phyloP scores from a whole-genome alignment of 2,329 filamentous ascomycete genomes.

The Xylariales sp. region DNA sequence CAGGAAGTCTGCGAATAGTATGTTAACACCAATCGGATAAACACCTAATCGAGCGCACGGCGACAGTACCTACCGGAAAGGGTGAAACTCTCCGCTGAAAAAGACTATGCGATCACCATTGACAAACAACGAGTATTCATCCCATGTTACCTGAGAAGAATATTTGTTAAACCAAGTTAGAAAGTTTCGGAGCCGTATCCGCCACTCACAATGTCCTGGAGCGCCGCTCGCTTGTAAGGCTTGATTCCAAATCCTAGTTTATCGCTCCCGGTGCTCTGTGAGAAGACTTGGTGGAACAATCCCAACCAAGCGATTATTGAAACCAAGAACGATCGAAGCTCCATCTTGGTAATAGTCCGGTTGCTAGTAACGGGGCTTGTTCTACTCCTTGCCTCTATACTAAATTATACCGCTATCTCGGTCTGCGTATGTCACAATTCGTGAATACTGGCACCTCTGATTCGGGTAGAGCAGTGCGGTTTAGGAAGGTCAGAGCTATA shows the following conservation, averaged over 20 bases:
- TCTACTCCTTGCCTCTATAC: no score
- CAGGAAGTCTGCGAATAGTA: conserved; percentile 26
- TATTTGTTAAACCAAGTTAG: not conserved
- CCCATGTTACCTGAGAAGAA: conserved; percentile 60
- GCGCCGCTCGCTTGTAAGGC: conserved; percentile 1
- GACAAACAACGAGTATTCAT: conserved; percentile 67
- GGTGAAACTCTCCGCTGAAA: conserved; percentile 71
- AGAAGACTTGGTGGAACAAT: no score
- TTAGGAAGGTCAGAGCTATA: no score
- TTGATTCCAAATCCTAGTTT: not conserved
- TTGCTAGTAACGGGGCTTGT: no score
- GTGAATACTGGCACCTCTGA: no score
- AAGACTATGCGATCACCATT: conserved; percentile 66
- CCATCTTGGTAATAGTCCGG: no score
- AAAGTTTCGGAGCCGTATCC: not conserved
- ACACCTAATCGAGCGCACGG: not conserved
- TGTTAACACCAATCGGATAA: not conserved
- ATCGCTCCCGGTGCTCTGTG: no score
- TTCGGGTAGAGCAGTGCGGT: no score
- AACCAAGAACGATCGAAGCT: no score
- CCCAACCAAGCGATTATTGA: no score
- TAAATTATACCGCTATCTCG: no score
- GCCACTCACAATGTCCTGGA: conserved; percentile 3
- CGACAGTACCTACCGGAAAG: conserved; percentile 38
- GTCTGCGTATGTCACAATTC: no score